Conservation (phyloP, 2,329 filamentous ascomycete species). For the Diaporthe sp. region DNA sequence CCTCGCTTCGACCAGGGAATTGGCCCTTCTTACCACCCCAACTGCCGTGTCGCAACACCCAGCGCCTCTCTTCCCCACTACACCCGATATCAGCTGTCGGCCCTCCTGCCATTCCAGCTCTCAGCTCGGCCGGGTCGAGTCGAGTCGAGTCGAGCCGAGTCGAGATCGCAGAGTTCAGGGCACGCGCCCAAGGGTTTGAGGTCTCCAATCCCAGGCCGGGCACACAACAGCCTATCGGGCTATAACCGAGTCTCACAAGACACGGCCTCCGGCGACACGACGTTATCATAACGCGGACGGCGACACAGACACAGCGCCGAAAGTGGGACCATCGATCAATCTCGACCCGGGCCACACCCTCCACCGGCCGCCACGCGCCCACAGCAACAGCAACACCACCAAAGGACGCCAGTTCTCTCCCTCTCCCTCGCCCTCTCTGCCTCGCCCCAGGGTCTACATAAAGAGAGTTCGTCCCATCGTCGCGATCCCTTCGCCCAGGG, state of each 20-base stretch:
- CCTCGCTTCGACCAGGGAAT: constrained; percentile 17
- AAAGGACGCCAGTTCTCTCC: background rate
- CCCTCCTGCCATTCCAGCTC: background rate
- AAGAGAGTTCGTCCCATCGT: constrained; percentile 28
- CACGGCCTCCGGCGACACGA: constrained; percentile 27
- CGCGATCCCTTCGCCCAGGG: constrained; percentile 5
- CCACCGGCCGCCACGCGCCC: background rate
- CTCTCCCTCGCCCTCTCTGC: background rate
- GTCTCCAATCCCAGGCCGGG: constrained; percentile 19
- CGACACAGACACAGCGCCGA: constrained; percentile 30
- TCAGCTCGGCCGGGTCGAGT: background rate
- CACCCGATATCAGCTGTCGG: constrained; percentile 12
- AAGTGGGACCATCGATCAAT: constrained; percentile 32
- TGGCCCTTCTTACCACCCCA: constrained; percentile 1
- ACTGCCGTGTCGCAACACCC: constrained; percentile 16
- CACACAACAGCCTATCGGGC: constrained; percentile 18
- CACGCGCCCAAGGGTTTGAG: constrained; percentile 29
- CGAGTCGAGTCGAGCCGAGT: constrained; percentile 18
- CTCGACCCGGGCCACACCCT: constrained; percentile 27
- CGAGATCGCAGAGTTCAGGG: constrained; percentile 19
- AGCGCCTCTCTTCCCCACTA: constrained; percentile 14
- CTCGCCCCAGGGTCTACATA: constrained; percentile 12
- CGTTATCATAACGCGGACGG: constrained; percentile 27
- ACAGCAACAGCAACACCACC: background rate
- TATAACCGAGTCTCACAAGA: constrained; percentile 12